These are phyloP conservation scores for Fusarium beomiforme DNA, from an alignment of 2,329 filamentous ascomycete genomes.

Conservation along the genomic window DNA sequence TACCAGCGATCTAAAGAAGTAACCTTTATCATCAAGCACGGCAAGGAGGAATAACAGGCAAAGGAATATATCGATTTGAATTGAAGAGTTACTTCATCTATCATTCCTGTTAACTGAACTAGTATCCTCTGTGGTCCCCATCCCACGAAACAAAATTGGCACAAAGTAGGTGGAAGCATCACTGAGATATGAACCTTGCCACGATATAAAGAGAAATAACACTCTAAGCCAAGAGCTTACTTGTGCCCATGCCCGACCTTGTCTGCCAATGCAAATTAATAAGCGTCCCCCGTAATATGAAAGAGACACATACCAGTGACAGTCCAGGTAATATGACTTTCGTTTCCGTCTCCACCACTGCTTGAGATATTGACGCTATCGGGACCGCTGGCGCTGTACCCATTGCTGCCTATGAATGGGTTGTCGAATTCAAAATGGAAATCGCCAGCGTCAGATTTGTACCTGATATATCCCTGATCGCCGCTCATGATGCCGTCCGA, in stretches of 20 bases:
- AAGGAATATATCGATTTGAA: too few relatives aligned
- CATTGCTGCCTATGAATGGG: not conserved
- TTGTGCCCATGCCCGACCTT: not conserved
- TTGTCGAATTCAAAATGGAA: not conserved
- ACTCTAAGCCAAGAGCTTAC: not conserved
- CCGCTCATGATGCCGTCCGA: not conserved
- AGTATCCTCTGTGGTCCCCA: too few relatives aligned
- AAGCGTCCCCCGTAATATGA: fast-evolving
- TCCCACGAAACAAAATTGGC: too few relatives aligned
- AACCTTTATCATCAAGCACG: too few relatives aligned
- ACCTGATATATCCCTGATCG: fast-evolving
- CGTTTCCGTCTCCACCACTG: not conserved
- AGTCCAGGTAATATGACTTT: not conserved
- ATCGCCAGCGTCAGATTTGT: not conserved
- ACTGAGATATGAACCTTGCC: too few relatives aligned
- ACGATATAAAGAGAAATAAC: not conserved
- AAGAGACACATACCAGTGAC: not conserved
- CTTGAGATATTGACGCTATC: not conserved
- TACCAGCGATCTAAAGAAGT: too few relatives aligned
- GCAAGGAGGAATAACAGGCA: too few relatives aligned
- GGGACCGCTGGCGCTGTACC: not conserved
- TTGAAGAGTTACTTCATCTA: too few relatives aligned
- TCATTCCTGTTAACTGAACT: too few relatives aligned
- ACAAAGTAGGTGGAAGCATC: too few relatives aligned
- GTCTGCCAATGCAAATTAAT: fast-evolving